phyloP scores from a whole-genome alignment of 2,329 filamentous ascomycete species.

The Byssochlamys sp. region DNA sequence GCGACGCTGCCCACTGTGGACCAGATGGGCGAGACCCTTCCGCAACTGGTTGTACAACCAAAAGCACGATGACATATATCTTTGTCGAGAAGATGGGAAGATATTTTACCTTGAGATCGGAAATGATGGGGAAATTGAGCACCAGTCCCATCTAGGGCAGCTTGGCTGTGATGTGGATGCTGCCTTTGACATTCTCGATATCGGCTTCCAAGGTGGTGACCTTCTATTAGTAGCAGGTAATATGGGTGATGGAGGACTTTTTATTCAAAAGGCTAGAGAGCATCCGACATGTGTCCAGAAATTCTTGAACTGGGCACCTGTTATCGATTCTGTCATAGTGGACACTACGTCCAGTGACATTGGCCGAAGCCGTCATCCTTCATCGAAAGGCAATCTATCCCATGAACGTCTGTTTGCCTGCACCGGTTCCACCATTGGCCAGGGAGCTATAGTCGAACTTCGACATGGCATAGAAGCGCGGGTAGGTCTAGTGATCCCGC shows the following conservation, averaged over 20 bases:
- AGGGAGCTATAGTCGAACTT: conserved; percentile 58
- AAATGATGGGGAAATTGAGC: conserved; percentile 44
- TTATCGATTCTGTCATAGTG: conserved; percentile 38
- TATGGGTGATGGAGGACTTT: conserved; percentile 66
- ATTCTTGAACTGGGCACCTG: conserved; percentile 54
- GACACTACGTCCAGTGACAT: conserved; percentile 7
- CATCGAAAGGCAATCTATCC: conserved; percentile 14
- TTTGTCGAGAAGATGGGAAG: conserved; percentile 78
- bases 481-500: conserved; percentile 41
- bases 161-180: conserved; percentile 67
- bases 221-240: conserved; percentile 72
- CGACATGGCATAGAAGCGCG: conserved; percentile 61
- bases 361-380: neutral
- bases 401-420: conserved; percentile 58
- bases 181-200: conserved; percentile 62
- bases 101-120: conserved; percentile 64
- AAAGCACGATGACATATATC: conserved; percentile 67
- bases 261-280: conserved; percentile 55
- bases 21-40: conserved; percentile 70
- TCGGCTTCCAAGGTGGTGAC: conserved; percentile 60
- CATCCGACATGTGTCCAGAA: conserved; percentile 46
- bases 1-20: conserved; percentile 55
- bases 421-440: conserved; percentile 50
- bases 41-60: conserved; percentile 55
- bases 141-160: conserved; percentile 51